A percentile compares a stretch with the other conserved stretches of the same genome.
These are phyloP conservation scores for Elaeis guineensis DNA, from an alignment of 176 grass and related monocot species.

Conservation along the genomic window DNA sequence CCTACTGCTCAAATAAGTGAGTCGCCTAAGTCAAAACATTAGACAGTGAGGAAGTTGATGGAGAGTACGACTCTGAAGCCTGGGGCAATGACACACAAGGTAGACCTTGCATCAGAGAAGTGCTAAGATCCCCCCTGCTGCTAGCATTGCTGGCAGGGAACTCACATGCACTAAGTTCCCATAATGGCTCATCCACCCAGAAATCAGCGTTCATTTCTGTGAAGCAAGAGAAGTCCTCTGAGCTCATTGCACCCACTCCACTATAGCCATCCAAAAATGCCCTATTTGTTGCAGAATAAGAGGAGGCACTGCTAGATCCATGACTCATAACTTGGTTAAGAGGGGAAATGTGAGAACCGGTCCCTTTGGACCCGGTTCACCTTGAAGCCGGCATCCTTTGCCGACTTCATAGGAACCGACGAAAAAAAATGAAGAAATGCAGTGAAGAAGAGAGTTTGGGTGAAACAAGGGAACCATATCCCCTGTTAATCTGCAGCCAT, in stretches of 20 bases:
- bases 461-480: too few relatives aligned
- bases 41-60: background rate
- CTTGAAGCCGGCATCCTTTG: too few relatives aligned
- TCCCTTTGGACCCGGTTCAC: too few relatives aligned
- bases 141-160: background rate
- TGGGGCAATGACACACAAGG: background rate
- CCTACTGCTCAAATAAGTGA: background rate
- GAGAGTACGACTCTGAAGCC: background rate
- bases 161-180: constrained; percentile 4
- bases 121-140: background rate
- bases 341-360: too few relatives aligned
- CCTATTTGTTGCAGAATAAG: background rate
- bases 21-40: constrained; percentile 3
- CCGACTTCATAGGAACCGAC: too few relatives aligned
- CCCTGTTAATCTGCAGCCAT: too few relatives aligned
- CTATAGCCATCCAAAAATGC: background rate
- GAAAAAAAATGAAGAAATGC: too few relatives aligned
- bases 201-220: constrained; percentile 5
- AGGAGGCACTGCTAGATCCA: background rate
- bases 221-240: background rate
- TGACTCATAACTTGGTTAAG: background rate
- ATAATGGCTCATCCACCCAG: constrained; percentile 15
- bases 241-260: background rate
- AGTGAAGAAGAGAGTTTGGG: too few relatives aligned
- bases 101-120: too few relatives aligned